Evolutionary conservation across 495 filamentous ascomycete genomes (phyloP).

Genomic region (Penicillium mononematosum): DNA sequence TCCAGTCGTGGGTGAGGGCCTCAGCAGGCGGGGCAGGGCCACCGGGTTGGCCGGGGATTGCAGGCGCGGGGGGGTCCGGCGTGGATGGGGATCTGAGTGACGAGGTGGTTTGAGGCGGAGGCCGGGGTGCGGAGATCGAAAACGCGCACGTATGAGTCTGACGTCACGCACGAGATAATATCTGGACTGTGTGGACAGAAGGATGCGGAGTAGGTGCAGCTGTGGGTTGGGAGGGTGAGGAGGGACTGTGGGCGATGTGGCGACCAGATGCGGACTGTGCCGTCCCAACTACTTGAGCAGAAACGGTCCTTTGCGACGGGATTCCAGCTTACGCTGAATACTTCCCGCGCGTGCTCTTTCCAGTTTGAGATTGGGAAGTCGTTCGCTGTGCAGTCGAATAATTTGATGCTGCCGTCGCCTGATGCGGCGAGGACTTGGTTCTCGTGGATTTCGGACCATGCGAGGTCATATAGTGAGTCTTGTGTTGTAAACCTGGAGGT

Average conservation of each 20-base stretch:
- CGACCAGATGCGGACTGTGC: slow-evolving; percentile 88
- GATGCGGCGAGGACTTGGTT: slow-evolving; percentile 81
- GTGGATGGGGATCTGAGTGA: slow-evolving; percentile 74
- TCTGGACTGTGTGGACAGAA: slow-evolving; percentile 79
- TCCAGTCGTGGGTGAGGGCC: slow-evolving; percentile 95
- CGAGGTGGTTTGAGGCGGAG: slow-evolving; percentile 78
- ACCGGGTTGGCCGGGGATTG: slow-evolving; percentile 36
- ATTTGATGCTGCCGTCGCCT: slow-evolving; percentile 90
- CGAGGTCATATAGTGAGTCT: slow-evolving; percentile 89
- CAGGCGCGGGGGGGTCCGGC: slow-evolving; percentile 46
- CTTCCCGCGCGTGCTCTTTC: slow-evolving; percentile 88
- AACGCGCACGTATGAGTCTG: slow-evolving; percentile 80
- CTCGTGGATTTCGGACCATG: slow-evolving; percentile 94
- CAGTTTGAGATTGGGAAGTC: slow-evolving; percentile 84
- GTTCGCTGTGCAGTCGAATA: slow-evolving; percentile 77
- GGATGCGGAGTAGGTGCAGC: slow-evolving; percentile 83
- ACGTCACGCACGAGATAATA: slow-evolving; percentile 76
- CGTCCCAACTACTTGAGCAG: slow-evolving; percentile 88
- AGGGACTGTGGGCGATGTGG: slow-evolving; percentile 70
- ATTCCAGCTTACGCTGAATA: slow-evolving; percentile 91
- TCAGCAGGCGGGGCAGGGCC: slow-evolving; percentile 60
- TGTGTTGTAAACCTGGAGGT: slow-evolving; percentile 81
- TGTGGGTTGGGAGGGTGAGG: slow-evolving; percentile 79
- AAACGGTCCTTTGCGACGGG: slow-evolving; percentile 87
- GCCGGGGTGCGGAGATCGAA: slow-evolving; percentile 87